Evolutionary conservation across 495 filamentous ascomycete species (phyloP).

Genomic region (Thozetella sp.): DNA sequence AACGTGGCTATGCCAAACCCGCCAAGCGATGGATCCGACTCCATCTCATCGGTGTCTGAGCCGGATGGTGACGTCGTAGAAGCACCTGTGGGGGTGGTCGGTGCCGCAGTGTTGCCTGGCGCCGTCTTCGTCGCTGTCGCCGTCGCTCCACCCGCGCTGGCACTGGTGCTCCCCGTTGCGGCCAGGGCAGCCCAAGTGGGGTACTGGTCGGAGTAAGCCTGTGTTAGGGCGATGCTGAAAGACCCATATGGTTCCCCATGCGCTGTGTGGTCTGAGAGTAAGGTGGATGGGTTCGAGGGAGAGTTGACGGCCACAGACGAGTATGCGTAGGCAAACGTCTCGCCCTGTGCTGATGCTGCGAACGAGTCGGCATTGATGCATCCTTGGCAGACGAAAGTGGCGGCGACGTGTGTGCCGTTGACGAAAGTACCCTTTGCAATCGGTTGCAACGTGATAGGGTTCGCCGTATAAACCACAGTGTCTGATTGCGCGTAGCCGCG

Average conservation of each 20-base stretch:
- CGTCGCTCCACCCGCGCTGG: neutral
- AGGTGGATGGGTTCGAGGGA: slow-evolving; percentile 11
- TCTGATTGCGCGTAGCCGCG: slow-evolving; percentile 5
- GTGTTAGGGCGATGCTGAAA: slow-evolving; percentile 22
- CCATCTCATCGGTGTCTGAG: neutral
- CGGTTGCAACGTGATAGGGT: slow-evolving; percentile 9
- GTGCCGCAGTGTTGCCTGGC: neutral
- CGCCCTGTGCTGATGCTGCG: slow-evolving; percentile 1
- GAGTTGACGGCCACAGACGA: slow-evolving; percentile 6
- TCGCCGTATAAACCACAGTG: slow-evolving; percentile 9
- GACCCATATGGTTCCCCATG: slow-evolving; percentile 18
- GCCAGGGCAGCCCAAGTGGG: slow-evolving; percentile 19
- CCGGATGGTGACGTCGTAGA: neutral
- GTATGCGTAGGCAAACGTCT: slow-evolving; percentile 17
- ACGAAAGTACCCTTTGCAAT: slow-evolving; percentile 17
- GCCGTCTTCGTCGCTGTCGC: neutral
- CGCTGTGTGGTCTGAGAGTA: slow-evolving; percentile 13
- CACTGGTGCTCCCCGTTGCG: neutral
- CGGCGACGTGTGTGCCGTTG: slow-evolving; percentile 20
- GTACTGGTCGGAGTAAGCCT: slow-evolving; percentile 25
- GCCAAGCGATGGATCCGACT: neutral
- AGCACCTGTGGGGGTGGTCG: neutral
- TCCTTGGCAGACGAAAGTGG: slow-evolving; percentile 24
- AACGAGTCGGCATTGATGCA: slow-evolving; percentile 21
- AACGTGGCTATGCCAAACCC: slow-evolving; percentile 3